Evolutionary conservation across 176 grass and related monocot genomes (phyloP).

Genomic region (Triticum aestivum): IWGSC_CS_RefSeq_v2.1 NC_057800.1:641571281-641571780

Average conservation of each 20-base stretch:
- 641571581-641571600: conserved; percentile 12
- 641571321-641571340: conserved; percentile 70
- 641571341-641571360: conserved; percentile 89
- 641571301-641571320: conserved; percentile 66
- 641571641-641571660: no score
- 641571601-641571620: neutral
- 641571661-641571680: no score
- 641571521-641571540: neutral
- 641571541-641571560: conserved; percentile 6
- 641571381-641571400: conserved; percentile 52
- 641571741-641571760: no score
- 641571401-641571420: conserved; percentile 27
- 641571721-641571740: no score
- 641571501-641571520: neutral
- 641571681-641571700: no score
- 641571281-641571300: conserved; percentile 71
- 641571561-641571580: neutral
- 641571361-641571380: conserved; percentile 90
- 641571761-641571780: no score
- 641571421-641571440: conserved; percentile 2
- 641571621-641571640: neutral
- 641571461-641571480: neutral
- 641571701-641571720: no score
- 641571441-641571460: conserved; percentile 17
- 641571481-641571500: conserved; percentile 13